Evolutionary conservation across 2,329 filamentous ascomycete species (phyloP), one percentile per base, ranked within the genome.

Genomic region (Aureobasidium musti): DNA sequence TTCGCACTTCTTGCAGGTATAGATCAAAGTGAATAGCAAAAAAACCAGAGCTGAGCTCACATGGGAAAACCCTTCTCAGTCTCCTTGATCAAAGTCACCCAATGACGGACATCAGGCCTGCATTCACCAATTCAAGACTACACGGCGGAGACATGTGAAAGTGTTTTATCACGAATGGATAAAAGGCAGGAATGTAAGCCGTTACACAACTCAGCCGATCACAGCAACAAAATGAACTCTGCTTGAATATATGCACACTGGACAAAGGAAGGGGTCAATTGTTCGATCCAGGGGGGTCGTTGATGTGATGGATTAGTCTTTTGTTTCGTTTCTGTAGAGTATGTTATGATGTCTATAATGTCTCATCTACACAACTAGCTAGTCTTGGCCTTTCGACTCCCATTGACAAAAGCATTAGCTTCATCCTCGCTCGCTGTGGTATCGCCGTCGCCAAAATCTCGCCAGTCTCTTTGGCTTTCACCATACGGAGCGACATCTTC

Each of bases 391-490:
- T 61, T 49, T 5, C 23, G 21, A 30, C 41, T 13, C 19, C 57
- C 41, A 19, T 61, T 37, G n/a, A 61, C 26, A 11, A 37, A 61
- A 4, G 45, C 59, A 13, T 41, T 33, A 35, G 30, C 49, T 35
- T 64, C 66, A n/a, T 67, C 57, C 30, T 67, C 66, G n/a, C 59
- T 64, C 13, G 61, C 66, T 11, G 57, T 67, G 17, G 57, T 67
- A n/a, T 56, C 66, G n/a, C 52, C 52, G n/a, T 47, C 52, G n/a
- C 59, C 57, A 50, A 39, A 63, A 10, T 41, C 50, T 30, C 50
- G 53, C 57, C 59, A 63, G 28, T 54, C 65, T 14, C 57, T 28
- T 26, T 61, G 41, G 6, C 37, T 35, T 1, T 13, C 26, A 7
- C 54, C 54, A 33, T 59, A 59, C 11, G 47, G 45, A 11, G 59